These are phyloP conservation scores for Ustilaginoidea virens DNA, from an alignment of 2,329 filamentous ascomycete species.

Conservation along the genomic window DNA sequence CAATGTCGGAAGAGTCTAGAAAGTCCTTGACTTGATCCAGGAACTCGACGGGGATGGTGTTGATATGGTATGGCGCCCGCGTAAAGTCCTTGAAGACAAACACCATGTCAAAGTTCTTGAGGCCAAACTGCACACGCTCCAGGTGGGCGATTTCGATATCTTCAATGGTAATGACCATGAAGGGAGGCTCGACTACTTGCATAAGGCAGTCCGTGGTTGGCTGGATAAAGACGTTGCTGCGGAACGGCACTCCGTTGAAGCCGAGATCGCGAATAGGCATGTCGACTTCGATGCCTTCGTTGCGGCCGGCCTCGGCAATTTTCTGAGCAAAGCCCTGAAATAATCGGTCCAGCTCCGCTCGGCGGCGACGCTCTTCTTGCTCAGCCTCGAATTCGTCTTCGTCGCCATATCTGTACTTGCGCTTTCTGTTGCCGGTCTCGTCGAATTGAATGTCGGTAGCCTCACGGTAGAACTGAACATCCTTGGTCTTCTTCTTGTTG, in stretches of 20 bases:
- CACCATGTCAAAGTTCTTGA: conserved; percentile 98
- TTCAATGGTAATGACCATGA: conserved; percentile 86
- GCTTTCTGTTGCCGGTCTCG: conserved; percentile 93
- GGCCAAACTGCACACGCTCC: conserved; percentile 87
- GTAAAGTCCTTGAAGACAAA: conserved; percentile 97
- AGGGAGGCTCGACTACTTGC: conserved; percentile 91
- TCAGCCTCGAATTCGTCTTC: conserved; percentile 98
- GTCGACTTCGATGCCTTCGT: conserved; percentile 82
- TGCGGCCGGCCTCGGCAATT: conserved; percentile 87
- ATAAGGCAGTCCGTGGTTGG: conserved; percentile 95
- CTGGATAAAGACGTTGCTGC: conserved; percentile 89
- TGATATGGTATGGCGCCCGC: conserved; percentile 81
- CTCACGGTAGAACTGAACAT: conserved; percentile 95
- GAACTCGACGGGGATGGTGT: conserved; percentile 92
- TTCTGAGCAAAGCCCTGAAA: conserved; percentile 97
- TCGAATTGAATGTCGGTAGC: conserved; percentile 98
- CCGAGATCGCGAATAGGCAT: conserved; percentile 94
- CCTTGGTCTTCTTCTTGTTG: conserved; percentile 95
- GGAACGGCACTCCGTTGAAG: conserved; percentile 91
- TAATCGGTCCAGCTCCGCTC: conserved; percentile 83
- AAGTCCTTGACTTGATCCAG: conserved; percentile 95
- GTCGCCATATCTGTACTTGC: conserved; percentile 93
- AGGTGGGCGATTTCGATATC: conserved; percentile 95
- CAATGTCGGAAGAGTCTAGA: conserved; percentile 89
- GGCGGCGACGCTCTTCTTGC: conserved; percentile 83